phyloP scores from a whole-genome alignment of 2,329 filamentous ascomycete species.

The Diplodia sapinea region DNA sequence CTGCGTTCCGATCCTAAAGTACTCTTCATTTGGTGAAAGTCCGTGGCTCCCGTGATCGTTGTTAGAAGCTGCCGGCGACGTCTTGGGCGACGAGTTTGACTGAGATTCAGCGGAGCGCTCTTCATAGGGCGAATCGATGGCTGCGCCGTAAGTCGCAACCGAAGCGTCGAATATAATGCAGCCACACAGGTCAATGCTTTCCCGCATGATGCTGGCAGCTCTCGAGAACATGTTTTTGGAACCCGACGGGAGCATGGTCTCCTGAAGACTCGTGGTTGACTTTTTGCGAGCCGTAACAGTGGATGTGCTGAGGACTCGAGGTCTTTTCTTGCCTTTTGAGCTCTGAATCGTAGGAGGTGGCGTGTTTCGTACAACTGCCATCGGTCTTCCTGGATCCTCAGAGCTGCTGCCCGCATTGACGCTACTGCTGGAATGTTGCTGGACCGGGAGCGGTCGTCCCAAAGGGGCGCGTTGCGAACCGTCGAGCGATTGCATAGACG shows the following conservation, averaged over 20 bases:
- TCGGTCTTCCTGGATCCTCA: neutral
- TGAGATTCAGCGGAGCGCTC: constrained; percentile 1
- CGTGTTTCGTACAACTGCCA: neutral
- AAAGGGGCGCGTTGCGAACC: neutral
- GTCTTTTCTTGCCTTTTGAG: constrained; percentile 7
- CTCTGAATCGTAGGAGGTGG: neutral
- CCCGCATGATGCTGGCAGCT: constrained; percentile 48
- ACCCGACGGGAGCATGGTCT: constrained; percentile 30
- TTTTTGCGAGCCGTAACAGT: neutral
- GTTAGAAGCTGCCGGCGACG: neutral
- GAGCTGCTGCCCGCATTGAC: neutral
- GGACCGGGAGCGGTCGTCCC: neutral
- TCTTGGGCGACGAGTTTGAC: neutral
- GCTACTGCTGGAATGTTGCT: neutral
- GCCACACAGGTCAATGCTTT: constrained; percentile 47
- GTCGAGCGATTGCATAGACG: constrained; percentile 34
- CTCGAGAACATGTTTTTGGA: constrained; percentile 41
- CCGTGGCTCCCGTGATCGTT: neutral
- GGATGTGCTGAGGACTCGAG: neutral
- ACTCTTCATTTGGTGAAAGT: neutral
- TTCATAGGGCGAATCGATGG: constrained; percentile 8
- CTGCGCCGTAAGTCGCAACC: constrained; percentile 44
- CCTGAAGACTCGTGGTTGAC: constrained; percentile 17
- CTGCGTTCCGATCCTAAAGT: neutral
- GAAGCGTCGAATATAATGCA: constrained; percentile 48